Percentiles rank a stretch among this genome's conserved stretches.
Conservation (phyloP, 1,284 basidiomycete species). For the Ustilago curta region DNA sequence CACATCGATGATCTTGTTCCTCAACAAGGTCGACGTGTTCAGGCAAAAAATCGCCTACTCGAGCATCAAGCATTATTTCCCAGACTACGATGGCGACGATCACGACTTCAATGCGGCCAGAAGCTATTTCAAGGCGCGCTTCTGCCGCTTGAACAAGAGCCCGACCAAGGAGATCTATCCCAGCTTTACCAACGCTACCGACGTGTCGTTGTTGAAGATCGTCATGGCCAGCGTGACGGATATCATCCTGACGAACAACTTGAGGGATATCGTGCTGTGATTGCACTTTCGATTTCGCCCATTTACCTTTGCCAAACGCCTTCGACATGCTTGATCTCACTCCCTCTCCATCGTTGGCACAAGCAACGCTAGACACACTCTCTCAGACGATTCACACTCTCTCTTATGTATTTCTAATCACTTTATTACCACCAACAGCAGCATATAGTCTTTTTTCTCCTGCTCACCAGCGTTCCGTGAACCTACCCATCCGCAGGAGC, state of each 20-base stretch:
- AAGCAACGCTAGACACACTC: conserved; percentile 1
- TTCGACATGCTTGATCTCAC: not conserved
- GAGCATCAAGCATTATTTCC: conserved; percentile 81
- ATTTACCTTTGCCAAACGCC: not conserved
- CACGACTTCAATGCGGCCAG: conserved; percentile 80
- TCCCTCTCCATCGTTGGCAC: not conserved
- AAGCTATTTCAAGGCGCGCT: conserved; percentile 89
- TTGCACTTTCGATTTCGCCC: not conserved
- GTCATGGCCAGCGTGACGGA: conserved; percentile 77
- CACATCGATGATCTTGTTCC: conserved; percentile 86
- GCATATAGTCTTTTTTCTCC: too few relatives aligned
- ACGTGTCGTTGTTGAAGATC: conserved; percentile 88
- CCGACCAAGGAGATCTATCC: conserved; percentile 88
- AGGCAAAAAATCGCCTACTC: conserved; percentile 83
- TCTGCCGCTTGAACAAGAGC: conserved; percentile 83
- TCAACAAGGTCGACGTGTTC: conserved; percentile 78
- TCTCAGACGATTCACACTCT: not conserved
- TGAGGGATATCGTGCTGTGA: conserved; percentile 47
- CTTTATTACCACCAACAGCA: too few relatives aligned
- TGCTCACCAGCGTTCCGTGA: too few relatives aligned
- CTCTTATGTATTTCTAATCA: too few relatives aligned
- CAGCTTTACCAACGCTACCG: conserved; percentile 91
- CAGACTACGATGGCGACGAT: conserved; percentile 68
- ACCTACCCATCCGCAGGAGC: not conserved
- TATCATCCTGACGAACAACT: conserved; percentile 59